A percentile compares a stretch with the other conserved stretches of the same genome.
These are phyloP conservation scores for Marasmius sp. DNA, from an alignment of 1,284 basidiomycete species.

Conservation along the genomic window DNA sequence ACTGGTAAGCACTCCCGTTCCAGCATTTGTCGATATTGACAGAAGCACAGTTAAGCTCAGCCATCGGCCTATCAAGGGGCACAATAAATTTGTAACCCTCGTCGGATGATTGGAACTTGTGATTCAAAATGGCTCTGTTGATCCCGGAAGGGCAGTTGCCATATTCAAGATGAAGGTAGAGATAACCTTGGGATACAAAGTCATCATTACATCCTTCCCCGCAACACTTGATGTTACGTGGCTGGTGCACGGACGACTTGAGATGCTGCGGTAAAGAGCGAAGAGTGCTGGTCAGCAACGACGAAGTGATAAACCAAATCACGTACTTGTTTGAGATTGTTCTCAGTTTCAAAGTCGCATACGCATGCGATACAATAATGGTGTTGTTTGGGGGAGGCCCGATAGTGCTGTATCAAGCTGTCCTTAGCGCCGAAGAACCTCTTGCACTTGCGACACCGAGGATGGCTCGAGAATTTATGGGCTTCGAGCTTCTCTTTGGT, in stretches of 20 bases:
- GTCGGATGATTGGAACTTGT: slow-evolving; percentile 32
- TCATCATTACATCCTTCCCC: slow-evolving; percentile 31
- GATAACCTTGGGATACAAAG: slow-evolving; percentile 44
- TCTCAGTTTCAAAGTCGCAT: slow-evolving; percentile 38
- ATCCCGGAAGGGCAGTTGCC: slow-evolving; percentile 43
- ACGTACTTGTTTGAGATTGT: slow-evolving; percentile 32
- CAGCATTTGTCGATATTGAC: slow-evolving; percentile 42
- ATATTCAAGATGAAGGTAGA: slow-evolving; percentile 48
- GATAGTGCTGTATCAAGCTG: slow-evolving; percentile 47
- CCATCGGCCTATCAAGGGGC: slow-evolving; percentile 29
- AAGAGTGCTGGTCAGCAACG: neutral
- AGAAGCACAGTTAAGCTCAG: slow-evolving; percentile 20
- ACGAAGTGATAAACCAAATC: neutral
- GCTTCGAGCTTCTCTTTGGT: slow-evolving; percentile 19
- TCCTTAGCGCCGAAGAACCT: slow-evolving; percentile 35
- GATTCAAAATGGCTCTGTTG: slow-evolving; percentile 33
- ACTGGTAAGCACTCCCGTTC: slow-evolving; percentile 51
- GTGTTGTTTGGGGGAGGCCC: slow-evolving; percentile 47
- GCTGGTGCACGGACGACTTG: slow-evolving; percentile 15
- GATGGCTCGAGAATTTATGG: slow-evolving; percentile 32
- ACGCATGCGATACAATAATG: slow-evolving; percentile 46
- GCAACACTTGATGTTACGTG: slow-evolving; percentile 28
- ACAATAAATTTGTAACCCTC: slow-evolving; percentile 33
- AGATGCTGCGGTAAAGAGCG: slow-evolving; percentile 17
- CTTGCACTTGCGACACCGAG: slow-evolving; percentile 41